Conservation (phyloP, 2,329 filamentous ascomycete species). For the Aureobasidium vineae region DNA sequence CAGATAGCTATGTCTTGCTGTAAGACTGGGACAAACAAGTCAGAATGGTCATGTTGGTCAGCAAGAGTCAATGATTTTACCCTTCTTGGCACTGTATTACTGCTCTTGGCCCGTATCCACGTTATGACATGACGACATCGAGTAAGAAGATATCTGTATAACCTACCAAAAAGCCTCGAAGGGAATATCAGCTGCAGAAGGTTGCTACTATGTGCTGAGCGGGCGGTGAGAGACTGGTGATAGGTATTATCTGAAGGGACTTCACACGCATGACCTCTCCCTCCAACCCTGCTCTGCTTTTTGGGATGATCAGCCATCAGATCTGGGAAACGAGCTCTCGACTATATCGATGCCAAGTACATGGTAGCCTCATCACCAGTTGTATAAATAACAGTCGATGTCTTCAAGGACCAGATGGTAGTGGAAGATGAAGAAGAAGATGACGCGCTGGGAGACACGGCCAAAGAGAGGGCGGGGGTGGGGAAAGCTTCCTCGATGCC, state of each 20-base stretch:
- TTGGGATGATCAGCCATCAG: neutral
- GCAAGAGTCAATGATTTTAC: constrained; percentile 1
- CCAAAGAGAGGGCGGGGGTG: neutral
- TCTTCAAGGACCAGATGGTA: too few species aligned
- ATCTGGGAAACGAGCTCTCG: neutral
- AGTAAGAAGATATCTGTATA: neutral
- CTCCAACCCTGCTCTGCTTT: neutral
- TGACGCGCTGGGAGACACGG: constrained; percentile 1
- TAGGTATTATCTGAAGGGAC: constrained; percentile 14
- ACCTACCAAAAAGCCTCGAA: constrained; percentile 34
- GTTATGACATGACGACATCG: constrained; percentile 7
- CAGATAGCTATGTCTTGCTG: neutral
- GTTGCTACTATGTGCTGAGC: neutral
- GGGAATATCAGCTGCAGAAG: neutral
- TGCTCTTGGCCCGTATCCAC: constrained; percentile 11
- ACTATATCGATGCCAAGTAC: neutral
- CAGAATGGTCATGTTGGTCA: neutral
- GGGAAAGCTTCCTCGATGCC: constrained; percentile 15
- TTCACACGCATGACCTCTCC: neutral
- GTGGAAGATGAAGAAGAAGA: neutral
- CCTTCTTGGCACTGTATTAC: constrained; percentile 12
- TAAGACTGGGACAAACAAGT: neutral
- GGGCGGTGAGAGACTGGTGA: neutral
- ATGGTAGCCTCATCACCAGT: too few species aligned
- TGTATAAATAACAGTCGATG: too few species aligned